These are phyloP conservation scores for Solanum habrochaites DNA, from an alignment of 257 asterid species.

Conservation along the genomic window DNA sequence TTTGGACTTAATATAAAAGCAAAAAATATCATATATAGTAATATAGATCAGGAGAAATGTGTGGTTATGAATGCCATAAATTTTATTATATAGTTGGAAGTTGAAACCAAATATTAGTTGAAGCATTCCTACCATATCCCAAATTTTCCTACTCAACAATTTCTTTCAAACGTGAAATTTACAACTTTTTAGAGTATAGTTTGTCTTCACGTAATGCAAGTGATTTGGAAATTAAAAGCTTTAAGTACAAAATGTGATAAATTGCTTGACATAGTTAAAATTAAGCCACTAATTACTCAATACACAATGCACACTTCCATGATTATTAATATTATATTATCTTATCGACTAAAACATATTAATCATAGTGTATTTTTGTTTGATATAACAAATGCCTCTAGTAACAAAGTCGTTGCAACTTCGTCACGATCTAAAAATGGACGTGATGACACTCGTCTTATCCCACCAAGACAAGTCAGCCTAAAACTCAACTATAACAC, in stretches of 20 bases:
- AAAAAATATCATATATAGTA: neutral
- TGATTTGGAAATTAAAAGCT: neutral
- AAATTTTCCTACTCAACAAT: neutral
- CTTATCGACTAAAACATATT: neutral
- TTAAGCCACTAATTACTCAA: neutral
- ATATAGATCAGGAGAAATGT: neutral
- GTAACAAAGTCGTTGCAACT: neutral
- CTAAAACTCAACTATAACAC: no score
- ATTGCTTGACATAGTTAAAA: neutral
- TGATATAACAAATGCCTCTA: neutral
- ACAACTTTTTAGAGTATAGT: neutral
- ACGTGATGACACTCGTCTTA: no score
- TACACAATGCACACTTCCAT: neutral
- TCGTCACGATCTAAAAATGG: no score
- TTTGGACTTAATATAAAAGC: neutral
- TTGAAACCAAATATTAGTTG: neutral
- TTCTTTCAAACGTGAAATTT: neutral
- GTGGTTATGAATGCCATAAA: neutral
- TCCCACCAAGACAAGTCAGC: no score
- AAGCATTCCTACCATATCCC: neutral
- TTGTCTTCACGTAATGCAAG: neutral
- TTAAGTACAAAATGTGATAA: neutral
- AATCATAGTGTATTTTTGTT: neutral
- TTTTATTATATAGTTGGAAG: neutral
- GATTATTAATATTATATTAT: no score